phyloP scores from a whole-genome alignment of 768 basidiomycete genomes.

The Imleria badia region DNA sequence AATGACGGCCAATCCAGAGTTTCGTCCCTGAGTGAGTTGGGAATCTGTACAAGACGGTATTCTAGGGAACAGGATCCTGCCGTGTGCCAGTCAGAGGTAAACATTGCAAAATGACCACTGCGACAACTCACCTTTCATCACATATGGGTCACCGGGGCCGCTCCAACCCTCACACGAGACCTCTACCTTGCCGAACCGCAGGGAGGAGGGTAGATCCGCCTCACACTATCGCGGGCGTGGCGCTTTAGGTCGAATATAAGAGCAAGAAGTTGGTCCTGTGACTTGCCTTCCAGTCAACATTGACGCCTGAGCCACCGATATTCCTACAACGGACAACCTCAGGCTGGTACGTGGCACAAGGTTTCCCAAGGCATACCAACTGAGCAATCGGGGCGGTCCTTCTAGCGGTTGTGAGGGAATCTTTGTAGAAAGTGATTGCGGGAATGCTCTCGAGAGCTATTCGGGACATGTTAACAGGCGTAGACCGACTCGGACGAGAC shows the following conservation, averaged over 20 bases:
- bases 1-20: conserved; percentile 6
- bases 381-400: conserved; percentile 73
- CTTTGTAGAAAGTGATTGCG: conserved; percentile 77
- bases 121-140: conserved; percentile 68
- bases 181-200: conserved; percentile 83
- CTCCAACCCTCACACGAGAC: conserved; percentile 93
- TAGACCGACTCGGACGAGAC: neutral
- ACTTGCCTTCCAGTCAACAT: conserved; percentile 89
- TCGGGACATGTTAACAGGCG: conserved; percentile 51
- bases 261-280: neutral
- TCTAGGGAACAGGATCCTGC: conserved; percentile 85
- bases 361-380: conserved; percentile 74
- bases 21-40: conserved; percentile 33
- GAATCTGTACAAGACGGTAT: conserved; percentile 76
- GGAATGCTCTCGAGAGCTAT: conserved; percentile 70
- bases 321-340: conserved; percentile 85
- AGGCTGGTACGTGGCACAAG: conserved; percentile 76
- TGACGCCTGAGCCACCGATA: conserved; percentile 71
- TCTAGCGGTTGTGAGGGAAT: conserved; percentile 59
- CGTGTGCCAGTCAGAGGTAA: neutral
- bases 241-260: conserved; percentile 8
- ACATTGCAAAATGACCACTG: neutral
- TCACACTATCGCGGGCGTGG: conserved; percentile 60
- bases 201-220: conserved; percentile 79
- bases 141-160: conserved; percentile 75